phyloP scores from a whole-genome alignment of 2,329 filamentous ascomycete species.

The Penicillium sp. region DNA sequence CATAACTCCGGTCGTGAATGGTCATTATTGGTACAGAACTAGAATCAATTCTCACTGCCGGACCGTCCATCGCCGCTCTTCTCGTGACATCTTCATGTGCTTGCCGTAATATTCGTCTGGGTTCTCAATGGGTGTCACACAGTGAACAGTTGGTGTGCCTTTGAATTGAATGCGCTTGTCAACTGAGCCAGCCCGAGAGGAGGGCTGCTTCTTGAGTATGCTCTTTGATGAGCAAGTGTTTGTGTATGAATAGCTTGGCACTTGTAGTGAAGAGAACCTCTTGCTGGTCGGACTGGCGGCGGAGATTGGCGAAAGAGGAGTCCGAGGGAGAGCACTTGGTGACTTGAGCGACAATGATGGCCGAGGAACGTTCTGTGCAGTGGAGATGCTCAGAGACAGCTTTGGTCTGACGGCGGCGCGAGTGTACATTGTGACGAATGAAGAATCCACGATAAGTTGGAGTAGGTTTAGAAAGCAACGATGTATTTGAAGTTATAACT shows the following conservation, averaged over 20 bases:
- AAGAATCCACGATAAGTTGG: not conserved
- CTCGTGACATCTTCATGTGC: slow-evolving; percentile 47
- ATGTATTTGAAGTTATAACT: slow-evolving; percentile 2
- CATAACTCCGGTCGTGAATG: not conserved
- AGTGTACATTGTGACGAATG: slow-evolving; percentile 40
- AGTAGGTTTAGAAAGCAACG: slow-evolving; percentile 5
- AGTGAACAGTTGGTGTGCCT: slow-evolving; percentile 46
- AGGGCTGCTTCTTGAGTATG: slow-evolving; percentile 48
- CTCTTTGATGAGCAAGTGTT: slow-evolving; percentile 48
- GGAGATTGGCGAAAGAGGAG: slow-evolving; percentile 46
- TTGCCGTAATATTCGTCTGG: slow-evolving; percentile 50
- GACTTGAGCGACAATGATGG: slow-evolving; percentile 46
- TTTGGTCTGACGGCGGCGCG: slow-evolving; percentile 43
- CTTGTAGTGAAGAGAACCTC: slow-evolving; percentile 44
- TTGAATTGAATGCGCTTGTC: slow-evolving; percentile 46
- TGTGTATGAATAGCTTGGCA: slow-evolving; percentile 44
- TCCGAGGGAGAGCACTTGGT: slow-evolving; percentile 41
- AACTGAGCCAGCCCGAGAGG: slow-evolving; percentile 14
- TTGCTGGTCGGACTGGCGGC: slow-evolving; percentile 42
- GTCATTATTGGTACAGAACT: slow-evolving; percentile 4
- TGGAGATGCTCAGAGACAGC: slow-evolving; percentile 48
- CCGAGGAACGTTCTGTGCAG: slow-evolving; percentile 35
- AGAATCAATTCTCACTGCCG: slow-evolving; percentile 32
- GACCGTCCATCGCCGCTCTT: slow-evolving; percentile 48
- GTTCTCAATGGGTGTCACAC: slow-evolving; percentile 50